Evolutionary conservation across 345 rosid genomes (phyloP).

Genomic region (Gossypium longicalyx): DNA sequence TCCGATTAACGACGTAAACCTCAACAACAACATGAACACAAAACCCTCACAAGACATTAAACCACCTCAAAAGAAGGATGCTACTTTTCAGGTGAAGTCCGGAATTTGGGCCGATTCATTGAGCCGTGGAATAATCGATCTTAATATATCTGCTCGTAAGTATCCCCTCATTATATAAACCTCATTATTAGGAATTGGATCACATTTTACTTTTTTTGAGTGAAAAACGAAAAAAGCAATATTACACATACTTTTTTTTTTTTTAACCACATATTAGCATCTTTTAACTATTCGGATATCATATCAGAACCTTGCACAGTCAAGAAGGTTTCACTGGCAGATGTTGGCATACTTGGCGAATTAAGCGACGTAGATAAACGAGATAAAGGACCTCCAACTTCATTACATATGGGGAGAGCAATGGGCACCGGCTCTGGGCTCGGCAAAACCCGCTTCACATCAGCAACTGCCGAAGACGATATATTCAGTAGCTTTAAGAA

Average conservation of each 20-base stretch:
- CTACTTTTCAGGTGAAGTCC: slow-evolving; percentile 70
- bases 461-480: slow-evolving; percentile 43
- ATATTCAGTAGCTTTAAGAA: slow-evolving; percentile 63
- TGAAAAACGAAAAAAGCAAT: too few relatives aligned
- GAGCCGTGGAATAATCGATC: slow-evolving; percentile 97
- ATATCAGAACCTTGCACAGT: slow-evolving; percentile 43
- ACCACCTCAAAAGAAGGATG: slow-evolving; percentile 51
- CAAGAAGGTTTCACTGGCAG: slow-evolving; percentile 82
- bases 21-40: slow-evolving; percentile 35
- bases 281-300: too few relatives aligned
- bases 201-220: too few relatives aligned
- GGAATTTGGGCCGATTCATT: slow-evolving; percentile 98
- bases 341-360: slow-evolving; percentile 77
- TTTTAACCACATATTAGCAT: neutral
- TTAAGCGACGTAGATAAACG: slow-evolving; percentile 54
- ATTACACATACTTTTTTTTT: too few relatives aligned
- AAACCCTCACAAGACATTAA: slow-evolving; percentile 39
- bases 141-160: slow-evolving; percentile 96
- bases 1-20: slow-evolving; percentile 31
- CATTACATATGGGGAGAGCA: slow-evolving; percentile 81
- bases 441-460: slow-evolving; percentile 51
- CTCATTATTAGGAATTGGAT: too few relatives aligned
- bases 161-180: slow-evolving; percentile 5
- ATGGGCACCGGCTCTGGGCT: slow-evolving; percentile 84
- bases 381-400: slow-evolving; percentile 55